Percentiles rank a stretch among this genome's conserved stretches.
Conservation (phyloP, 352 stramenopile species). For the Discostella stelligera region DNA sequence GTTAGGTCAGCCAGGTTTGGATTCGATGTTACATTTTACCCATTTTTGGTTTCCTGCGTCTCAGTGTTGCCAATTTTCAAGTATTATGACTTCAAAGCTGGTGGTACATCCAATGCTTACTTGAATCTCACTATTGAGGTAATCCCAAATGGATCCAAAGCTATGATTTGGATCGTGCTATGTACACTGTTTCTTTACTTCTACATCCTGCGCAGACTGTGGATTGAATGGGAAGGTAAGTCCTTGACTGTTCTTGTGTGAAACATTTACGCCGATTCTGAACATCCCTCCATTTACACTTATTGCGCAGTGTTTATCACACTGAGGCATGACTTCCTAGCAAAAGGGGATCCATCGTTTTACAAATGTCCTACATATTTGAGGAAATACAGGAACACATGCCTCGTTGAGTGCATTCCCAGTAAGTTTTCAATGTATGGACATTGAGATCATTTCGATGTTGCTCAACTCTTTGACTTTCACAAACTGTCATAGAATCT, state of each 20-base stretch:
- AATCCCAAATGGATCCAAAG: slow-evolving; percentile 22
- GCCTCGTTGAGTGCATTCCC: slow-evolving; percentile 61
- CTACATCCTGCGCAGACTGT: slow-evolving; percentile 56
- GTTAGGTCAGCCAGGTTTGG: slow-evolving; percentile 62
- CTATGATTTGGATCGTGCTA: slow-evolving; percentile 42
- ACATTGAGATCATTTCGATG: not conserved
- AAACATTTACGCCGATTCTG: not conserved
- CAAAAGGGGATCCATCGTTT: slow-evolving; percentile 54
- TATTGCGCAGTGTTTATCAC: slow-evolving; percentile 47
- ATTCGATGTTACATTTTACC: slow-evolving; percentile 65
- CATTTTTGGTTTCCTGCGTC: slow-evolving; percentile 46
- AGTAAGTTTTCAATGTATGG: slow-evolving; percentile 13
- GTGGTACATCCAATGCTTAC: slow-evolving; percentile 25
- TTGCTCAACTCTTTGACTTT: not conserved
- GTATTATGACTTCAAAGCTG: slow-evolving; percentile 1
- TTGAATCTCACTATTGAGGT: slow-evolving; percentile 47
- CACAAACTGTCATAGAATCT: slow-evolving; percentile 13
- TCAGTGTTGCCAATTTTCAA: slow-evolving; percentile 48
- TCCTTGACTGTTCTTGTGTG: not conserved
- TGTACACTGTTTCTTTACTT: slow-evolving; percentile 50
- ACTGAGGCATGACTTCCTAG: slow-evolving; percentile 59
- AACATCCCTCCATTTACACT: not conserved
- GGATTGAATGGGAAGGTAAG: slow-evolving; percentile 65
- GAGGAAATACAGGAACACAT: slow-evolving; percentile 60
- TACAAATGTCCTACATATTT: slow-evolving; percentile 37